Evolutionary conservation across 768 basidiomycete species (phyloP).

Genomic region (Hygrocybe punicea): DNA sequence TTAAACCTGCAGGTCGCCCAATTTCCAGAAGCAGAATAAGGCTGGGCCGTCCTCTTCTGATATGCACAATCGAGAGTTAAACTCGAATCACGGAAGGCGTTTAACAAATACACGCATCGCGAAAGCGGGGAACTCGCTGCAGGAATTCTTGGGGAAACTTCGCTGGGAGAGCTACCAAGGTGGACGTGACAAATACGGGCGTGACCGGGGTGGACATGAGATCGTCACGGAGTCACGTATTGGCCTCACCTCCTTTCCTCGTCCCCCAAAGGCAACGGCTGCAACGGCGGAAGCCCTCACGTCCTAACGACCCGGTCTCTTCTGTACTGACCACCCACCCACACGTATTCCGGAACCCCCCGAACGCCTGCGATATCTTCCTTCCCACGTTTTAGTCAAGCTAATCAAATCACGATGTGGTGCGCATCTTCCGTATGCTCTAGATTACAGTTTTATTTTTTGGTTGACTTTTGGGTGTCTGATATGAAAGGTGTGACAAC

Average conservation of each 20-base stretch:
- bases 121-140: too few relatives aligned
- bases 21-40: too few relatives aligned
- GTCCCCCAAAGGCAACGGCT: neutral
- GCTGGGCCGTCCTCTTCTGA: too few relatives aligned
- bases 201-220: neutral
- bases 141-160: too few relatives aligned
- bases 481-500: slow-evolving; percentile 65
- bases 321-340: neutral
- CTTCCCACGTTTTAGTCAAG: neutral
- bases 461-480: neutral
- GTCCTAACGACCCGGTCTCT: neutral
- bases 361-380: neutral
- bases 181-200: neutral
- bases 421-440: neutral
- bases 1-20: too few relatives aligned
- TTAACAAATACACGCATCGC: too few relatives aligned
- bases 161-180: too few relatives aligned
- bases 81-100: too few relatives aligned
- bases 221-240: neutral
- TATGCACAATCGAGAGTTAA: too few relatives aligned
- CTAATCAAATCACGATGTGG: slow-evolving; percentile 6
- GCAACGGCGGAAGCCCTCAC: neutral
- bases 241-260: neutral
- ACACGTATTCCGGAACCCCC: neutral
- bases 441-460: neutral